Evolutionary conservation across 116 monocot species (phyloP).

Genomic region (Trichopus zeylanicus): DNA sequence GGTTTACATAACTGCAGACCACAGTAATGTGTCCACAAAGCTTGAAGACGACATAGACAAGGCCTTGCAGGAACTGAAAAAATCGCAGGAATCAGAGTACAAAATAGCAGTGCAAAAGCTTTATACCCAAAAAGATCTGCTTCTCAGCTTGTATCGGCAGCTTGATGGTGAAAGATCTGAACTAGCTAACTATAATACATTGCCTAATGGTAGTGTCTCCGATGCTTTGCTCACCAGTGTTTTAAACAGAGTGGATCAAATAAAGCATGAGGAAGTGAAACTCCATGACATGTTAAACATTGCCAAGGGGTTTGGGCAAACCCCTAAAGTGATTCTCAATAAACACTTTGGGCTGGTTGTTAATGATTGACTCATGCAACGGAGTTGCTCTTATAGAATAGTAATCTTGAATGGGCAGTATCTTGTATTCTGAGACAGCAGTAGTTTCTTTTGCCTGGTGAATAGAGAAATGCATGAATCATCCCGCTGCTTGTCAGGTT

Average conservation of each 20-base stretch:
- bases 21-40: constrained; percentile 20
- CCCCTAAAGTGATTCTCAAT: constrained; percentile 16
- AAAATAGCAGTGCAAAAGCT: constrained; percentile 51
- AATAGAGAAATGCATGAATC: no score
- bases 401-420: no score
- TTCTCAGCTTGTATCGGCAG: constrained; percentile 43
- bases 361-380: constrained; percentile 5
- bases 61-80: constrained; percentile 40
- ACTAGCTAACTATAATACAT: constrained; percentile 21
- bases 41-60: constrained; percentile 45
- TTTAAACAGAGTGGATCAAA: constrained; percentile 32
- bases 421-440: no score
- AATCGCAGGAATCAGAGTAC: constrained; percentile 51
- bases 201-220: constrained; percentile 6
- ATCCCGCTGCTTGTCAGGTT: no score
- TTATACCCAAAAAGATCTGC: constrained; percentile 36
- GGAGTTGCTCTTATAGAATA: not conserved
- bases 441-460: no score
- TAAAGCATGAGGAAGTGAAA: constrained; percentile 51
- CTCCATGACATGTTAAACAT: constrained; percentile 41
- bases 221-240: constrained; percentile 29
- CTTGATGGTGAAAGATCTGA: constrained; percentile 36
- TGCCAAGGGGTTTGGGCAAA: constrained; percentile 34
- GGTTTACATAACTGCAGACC: constrained; percentile 27
- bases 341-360: constrained; percentile 20